Base-by-base conservation (phyloP, 768 basidiomycete genomes). In the Galerina marginata region DNA sequence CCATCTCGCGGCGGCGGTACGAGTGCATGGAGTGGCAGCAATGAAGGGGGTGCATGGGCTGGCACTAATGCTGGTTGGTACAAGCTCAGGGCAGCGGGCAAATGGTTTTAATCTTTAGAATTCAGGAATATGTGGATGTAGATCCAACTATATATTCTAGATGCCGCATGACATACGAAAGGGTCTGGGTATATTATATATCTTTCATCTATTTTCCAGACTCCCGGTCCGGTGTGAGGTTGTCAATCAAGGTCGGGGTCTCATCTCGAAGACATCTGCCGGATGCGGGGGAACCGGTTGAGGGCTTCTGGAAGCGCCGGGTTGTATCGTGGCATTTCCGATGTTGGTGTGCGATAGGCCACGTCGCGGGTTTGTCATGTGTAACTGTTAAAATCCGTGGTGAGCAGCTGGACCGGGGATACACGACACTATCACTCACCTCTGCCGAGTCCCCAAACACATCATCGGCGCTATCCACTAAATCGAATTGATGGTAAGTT, bases 61-160 rank as follows among this genome's bases (percentile, higher is more conserved):
- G 58, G 53, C 29, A 72, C 65, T 39, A 74, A 70, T 61, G 67
- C 71, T 58, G 86, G 86, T 10, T 86, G 80, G 85, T n/a, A 76
- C 73, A 54, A 86, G 80, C 67, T 79, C 82, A 38, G 76, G 64
- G 39, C 83, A 72, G 56, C 82, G 81, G 54, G 67, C 83, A 15
- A 83, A 82, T 64, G 86, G 86, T 15, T 88, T 86, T 86, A 85
- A 79, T 59, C 73, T 78, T 39, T 59, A 52, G 59, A 25, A 42
- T 44, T 25, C 36, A 12, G 14, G 29, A 7, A 33, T 33, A 2
- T 33, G 29, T 7, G 29, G 4, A 33, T 29, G 37, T 56, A 37
- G 23, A 38, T 44, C 9, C 20, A 20, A 20, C 20, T 20, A 20
- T 20, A 20, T 44, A 37, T 42, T 46, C 11, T 48, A 37, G 52